These are phyloP conservation scores for Gastrolobium bilobum DNA, from an alignment of 306 rosid species.

Conservation along the genomic window DNA sequence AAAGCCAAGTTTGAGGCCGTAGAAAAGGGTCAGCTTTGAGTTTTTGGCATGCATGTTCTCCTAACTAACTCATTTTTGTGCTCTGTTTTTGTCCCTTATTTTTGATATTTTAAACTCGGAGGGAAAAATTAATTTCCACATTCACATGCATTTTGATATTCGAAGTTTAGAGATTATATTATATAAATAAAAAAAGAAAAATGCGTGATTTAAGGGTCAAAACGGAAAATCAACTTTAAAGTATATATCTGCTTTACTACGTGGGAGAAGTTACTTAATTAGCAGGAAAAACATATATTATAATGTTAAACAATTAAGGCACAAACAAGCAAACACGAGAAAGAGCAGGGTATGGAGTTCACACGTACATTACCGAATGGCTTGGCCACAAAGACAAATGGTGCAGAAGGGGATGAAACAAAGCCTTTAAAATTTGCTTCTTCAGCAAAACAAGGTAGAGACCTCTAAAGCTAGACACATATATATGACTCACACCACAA, in stretches of 20 bases:
- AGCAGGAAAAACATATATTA: constrained; percentile 30
- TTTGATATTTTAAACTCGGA: not conserved
- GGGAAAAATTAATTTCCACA: not conserved
- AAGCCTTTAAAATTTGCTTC: constrained; percentile 57
- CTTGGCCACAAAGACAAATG: constrained; percentile 55
- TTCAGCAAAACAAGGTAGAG: constrained; percentile 62
- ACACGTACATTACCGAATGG: constrained; percentile 53
- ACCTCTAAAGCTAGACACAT: constrained; percentile 22
- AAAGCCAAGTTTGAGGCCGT: constrained; percentile 75
- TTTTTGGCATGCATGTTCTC: constrained; percentile 68
- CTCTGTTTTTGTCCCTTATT: not conserved
- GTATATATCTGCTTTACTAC: constrained; percentile 1
- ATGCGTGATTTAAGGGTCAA: constrained; percentile 46
- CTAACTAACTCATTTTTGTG: not conserved
- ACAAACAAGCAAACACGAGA: constrained; percentile 48
- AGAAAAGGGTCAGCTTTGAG: constrained; percentile 63
- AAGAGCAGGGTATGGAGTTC: constrained; percentile 40
- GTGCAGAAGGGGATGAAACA: constrained; percentile 31
- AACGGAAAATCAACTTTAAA: constrained; percentile 37
- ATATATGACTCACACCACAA: constrained; percentile 47
- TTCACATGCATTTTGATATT: constrained; percentile 15
- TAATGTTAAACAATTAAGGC: constrained; percentile 15
- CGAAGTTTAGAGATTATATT: constrained; percentile 1
- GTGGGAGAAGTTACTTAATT: not conserved
- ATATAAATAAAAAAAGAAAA: not conserved